Evolutionary conservation across 257 asterid species (phyloP).

Genomic region (Echites panduratus): DNA sequence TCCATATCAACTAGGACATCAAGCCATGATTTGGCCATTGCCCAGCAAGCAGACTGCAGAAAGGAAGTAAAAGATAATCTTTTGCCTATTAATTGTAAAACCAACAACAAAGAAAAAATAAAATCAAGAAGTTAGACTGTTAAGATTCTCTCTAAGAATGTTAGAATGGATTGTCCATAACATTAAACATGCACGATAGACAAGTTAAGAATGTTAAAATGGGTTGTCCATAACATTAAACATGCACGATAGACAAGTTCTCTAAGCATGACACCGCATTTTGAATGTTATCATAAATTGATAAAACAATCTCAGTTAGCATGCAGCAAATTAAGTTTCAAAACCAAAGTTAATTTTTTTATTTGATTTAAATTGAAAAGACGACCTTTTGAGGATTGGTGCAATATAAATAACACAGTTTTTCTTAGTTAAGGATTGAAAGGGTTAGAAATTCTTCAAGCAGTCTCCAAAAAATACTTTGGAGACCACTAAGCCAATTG

Average conservation of each 20-base stretch:
- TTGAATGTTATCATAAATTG: not conserved
- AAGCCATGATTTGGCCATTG: conserved; percentile 98
- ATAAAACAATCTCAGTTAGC: not conserved
- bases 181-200: not conserved
- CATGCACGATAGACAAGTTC: not conserved
- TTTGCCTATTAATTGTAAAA: conserved; percentile 1
- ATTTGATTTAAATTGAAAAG: not conserved
- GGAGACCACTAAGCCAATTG: no score
- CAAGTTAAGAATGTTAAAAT: not conserved
- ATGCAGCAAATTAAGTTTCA: not conserved
- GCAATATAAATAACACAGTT: not conserved
- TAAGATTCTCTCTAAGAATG: not conserved
- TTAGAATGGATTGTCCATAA: not conserved
- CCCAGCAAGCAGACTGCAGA: conserved; percentile 99
- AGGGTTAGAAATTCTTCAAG: not conserved
- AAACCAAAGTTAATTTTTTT: not conserved
- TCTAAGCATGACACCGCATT: not conserved
- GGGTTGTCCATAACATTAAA: not conserved
- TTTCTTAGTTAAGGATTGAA: not conserved
- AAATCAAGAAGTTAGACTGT: not conserved
- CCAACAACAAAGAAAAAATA: not conserved
- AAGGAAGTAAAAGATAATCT: conserved; percentile 10
- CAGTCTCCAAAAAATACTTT: no score
- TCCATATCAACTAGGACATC: conserved; percentile 83
- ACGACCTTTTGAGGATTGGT: not conserved